Evolutionary conservation across 2,329 filamentous ascomycete genomes (phyloP).

Genomic region (Ascocoryne sarcoides): DNA sequence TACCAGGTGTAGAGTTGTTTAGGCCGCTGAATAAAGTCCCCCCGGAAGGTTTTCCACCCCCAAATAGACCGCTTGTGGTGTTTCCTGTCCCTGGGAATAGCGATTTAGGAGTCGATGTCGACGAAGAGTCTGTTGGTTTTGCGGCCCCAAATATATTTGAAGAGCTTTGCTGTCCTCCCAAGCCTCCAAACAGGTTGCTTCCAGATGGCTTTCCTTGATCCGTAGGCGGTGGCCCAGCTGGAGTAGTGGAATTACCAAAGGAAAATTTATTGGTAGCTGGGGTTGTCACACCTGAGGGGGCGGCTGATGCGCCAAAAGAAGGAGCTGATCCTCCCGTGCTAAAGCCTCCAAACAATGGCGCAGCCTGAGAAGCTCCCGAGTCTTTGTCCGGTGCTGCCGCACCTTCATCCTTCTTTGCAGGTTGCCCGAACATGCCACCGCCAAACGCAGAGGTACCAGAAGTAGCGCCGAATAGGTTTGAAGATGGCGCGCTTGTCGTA

Average conservation of each 20-base stretch:
- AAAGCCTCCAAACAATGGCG: slow-evolving; percentile 5
- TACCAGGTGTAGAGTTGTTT: slow-evolving; percentile 7
- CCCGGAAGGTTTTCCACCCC: slow-evolving; percentile 4
- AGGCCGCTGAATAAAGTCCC: slow-evolving; percentile 4
- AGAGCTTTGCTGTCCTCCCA: no score
- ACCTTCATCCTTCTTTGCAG: slow-evolving; percentile 12
- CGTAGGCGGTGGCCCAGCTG: slow-evolving; percentile 26
- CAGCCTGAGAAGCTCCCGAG: slow-evolving; percentile 9
- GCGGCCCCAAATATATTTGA: no score
- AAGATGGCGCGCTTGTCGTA: slow-evolving; percentile 2
- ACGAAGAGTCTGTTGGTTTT: no score
- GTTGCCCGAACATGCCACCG: slow-evolving; percentile 9
- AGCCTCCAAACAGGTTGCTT: slow-evolving; percentile 18
- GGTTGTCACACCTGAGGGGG: slow-evolving; percentile 22
- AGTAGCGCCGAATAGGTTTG: slow-evolving; percentile 3
- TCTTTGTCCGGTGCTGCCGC: slow-evolving; percentile 10
- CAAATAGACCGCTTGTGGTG: no score
- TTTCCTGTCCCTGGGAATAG: no score
- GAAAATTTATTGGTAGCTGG: slow-evolving; percentile 18
- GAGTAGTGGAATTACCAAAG: slow-evolving; percentile 24
- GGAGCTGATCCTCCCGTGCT: slow-evolving; percentile 3
- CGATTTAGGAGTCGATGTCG: no score
- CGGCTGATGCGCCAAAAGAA: slow-evolving; percentile 13
- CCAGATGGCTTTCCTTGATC: slow-evolving; percentile 11
- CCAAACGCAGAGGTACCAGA: slow-evolving; percentile 10